These are phyloP conservation scores for Chaetomiaceae sp. DNA, from an alignment of 2,329 filamentous ascomycete genomes.

Conservation along the genomic window DNA sequence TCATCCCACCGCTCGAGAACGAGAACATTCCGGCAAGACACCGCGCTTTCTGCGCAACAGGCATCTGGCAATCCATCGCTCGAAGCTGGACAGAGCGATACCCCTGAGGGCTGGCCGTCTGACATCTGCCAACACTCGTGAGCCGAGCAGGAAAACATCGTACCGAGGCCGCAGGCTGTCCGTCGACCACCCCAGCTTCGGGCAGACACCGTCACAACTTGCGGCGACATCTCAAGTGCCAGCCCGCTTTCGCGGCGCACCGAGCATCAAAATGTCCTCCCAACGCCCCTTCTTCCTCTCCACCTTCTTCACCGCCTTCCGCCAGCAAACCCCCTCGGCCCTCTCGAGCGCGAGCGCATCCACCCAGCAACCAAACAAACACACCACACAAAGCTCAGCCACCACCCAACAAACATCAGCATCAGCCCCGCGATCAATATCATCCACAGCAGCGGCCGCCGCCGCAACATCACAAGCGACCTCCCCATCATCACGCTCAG, in stretches of 20 bases:
- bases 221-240: not conserved
- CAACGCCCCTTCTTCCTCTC: conserved; percentile 55
- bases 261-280: conserved; percentile 41
- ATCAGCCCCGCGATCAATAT: conserved; percentile 20
- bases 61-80: not conserved
- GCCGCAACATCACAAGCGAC: conserved; percentile 15
- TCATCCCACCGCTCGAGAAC: no score
- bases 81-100: not conserved
- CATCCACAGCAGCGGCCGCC: conserved; percentile 5
- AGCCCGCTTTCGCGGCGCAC: not conserved
- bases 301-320: conserved; percentile 53
- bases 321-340: conserved; percentile 38
- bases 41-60: no score
- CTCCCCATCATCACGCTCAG: conserved; percentile 19
- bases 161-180: not conserved
- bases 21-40: no score
- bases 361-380: conserved; percentile 37
- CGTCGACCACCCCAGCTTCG: no score
- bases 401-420: conserved; percentile 14
- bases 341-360: conserved; percentile 19
- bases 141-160: not conserved
- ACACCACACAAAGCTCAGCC: conserved; percentile 29
- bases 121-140: not conserved
- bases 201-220: not conserved
- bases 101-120: no score